Percentiles rank a stretch among this genome's conserved stretches.
phyloP scores from a whole-genome alignment of 495 filamentous ascomycete species.

The Xylaria scruposa region DNA sequence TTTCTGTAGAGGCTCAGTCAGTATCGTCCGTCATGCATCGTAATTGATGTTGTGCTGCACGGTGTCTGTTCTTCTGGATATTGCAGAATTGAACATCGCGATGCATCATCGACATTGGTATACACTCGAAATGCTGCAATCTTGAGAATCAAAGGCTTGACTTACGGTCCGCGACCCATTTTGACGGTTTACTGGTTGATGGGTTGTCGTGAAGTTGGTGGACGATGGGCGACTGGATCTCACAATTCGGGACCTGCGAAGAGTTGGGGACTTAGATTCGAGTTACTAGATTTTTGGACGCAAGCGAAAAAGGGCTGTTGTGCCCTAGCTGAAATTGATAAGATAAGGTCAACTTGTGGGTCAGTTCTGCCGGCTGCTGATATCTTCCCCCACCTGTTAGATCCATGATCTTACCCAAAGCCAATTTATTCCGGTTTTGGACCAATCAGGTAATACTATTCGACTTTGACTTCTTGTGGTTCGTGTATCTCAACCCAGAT shows the following conservation, averaged over 20 bases:
- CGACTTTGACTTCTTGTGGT: background rate
- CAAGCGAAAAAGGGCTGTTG: slow-evolving; percentile 41
- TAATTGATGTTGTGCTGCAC: background rate
- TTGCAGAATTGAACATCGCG: background rate
- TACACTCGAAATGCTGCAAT: background rate
- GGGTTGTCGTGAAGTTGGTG: slow-evolving; percentile 32
- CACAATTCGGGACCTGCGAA: slow-evolving; percentile 31
- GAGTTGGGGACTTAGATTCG: slow-evolving; percentile 33
- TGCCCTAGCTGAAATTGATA: slow-evolving; percentile 40
- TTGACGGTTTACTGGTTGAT: slow-evolving; percentile 42
- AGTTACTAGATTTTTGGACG: slow-evolving; percentile 30
- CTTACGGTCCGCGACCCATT: slow-evolving; percentile 61
- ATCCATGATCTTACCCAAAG: background rate
- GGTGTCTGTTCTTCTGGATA: background rate
- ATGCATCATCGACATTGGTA: background rate
- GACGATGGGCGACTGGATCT: slow-evolving; percentile 26
- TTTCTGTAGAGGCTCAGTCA: slow-evolving; percentile 63
- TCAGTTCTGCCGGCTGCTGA: background rate
- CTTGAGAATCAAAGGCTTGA: slow-evolving; percentile 19
- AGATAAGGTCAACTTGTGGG: slow-evolving; percentile 15
- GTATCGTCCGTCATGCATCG: slow-evolving; percentile 15
- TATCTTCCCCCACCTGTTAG: background rate
- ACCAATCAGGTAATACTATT: slow-evolving; percentile 22
- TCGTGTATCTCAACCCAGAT: background rate
- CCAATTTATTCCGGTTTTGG: background rate